Evolutionary conservation across 108 stramenopile genomes (phyloP).

Genomic region (Skeletonema costatum): DNA sequence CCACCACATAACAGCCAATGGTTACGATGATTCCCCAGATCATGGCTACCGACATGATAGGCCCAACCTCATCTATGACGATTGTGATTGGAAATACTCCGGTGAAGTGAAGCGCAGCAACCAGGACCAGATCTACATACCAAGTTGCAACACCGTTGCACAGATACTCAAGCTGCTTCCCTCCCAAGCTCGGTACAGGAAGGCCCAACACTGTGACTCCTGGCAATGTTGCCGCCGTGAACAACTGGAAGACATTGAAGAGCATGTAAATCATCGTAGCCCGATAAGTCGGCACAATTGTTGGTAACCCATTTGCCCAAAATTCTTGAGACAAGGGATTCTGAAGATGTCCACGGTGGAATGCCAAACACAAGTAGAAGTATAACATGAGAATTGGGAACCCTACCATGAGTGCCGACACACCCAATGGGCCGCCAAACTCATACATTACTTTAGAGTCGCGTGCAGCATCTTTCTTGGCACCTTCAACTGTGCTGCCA

Average conservation of each 20-base stretch:
- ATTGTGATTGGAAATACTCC: conserved; percentile 37
- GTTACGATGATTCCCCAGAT: conserved; percentile 44
- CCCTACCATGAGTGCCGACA: conserved; percentile 35
- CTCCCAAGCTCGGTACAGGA: conserved; percentile 47
- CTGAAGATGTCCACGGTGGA: conserved; percentile 26
- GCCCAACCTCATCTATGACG: conserved; percentile 47
- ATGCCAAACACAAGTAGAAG: conserved; percentile 36
- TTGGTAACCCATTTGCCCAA: conserved; percentile 25
- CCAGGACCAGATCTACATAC: conserved; percentile 43
- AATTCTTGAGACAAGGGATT: conserved; percentile 26
- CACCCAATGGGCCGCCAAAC: conserved; percentile 44
- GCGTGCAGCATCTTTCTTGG: conserved; percentile 25
- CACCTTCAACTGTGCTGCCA: conserved; percentile 16
- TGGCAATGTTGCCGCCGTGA: conserved; percentile 46
- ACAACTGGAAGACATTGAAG: conserved; percentile 41
- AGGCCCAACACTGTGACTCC: conserved; percentile 47
- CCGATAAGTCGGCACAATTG: conserved; percentile 20
- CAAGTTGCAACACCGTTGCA: conserved; percentile 55
- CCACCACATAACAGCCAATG: conserved; percentile 38
- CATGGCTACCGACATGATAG: conserved; percentile 52
- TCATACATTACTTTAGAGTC: conserved; percentile 46
- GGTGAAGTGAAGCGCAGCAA: conserved; percentile 28
- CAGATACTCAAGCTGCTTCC: conserved; percentile 42
- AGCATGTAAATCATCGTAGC: conserved; percentile 28
- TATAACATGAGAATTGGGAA: conserved; percentile 49